Conservation (phyloP, 495 filamentous ascomycete species). For the Staphylotrichum longicolle region DNA sequence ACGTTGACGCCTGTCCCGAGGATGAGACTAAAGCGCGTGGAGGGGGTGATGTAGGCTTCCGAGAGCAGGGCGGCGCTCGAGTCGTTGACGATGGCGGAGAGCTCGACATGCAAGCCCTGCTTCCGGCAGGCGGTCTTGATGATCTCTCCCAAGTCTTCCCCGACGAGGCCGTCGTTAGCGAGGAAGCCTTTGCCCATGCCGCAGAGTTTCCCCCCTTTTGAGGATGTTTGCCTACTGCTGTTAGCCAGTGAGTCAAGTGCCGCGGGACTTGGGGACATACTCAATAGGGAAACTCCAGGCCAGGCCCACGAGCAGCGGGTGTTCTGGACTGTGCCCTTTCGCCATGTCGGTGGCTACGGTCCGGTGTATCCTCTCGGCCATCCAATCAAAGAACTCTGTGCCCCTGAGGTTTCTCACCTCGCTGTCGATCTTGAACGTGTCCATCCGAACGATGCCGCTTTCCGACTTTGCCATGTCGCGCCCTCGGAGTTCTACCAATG, state of each 20-base stretch:
- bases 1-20: constrained; percentile 58
- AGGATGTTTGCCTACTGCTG: constrained; percentile 65
- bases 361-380: constrained; percentile 70
- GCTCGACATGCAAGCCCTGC: constrained; percentile 54
- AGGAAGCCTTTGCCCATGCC: constrained; percentile 83
- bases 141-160: constrained; percentile 52
- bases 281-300: constrained; percentile 88
- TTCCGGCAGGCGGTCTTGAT: constrained; percentile 48
- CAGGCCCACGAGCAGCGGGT: constrained; percentile 60
- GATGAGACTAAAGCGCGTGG: constrained; percentile 58
- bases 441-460: constrained; percentile 45
- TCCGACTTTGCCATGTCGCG: constrained; percentile 32
- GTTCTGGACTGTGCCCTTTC: constrained; percentile 28
- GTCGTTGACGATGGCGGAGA: constrained; percentile 82
- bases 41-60: constrained; percentile 66
- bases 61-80: constrained; percentile 77
- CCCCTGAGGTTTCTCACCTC: constrained; percentile 46
- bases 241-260: constrained; percentile 17
- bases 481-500: constrained; percentile 65
- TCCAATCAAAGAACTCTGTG: constrained; percentile 72
- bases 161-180: constrained; percentile 50
- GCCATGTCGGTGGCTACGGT: constrained; percentile 42
- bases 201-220: constrained; percentile 70
- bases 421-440: constrained; percentile 51
- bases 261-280: constrained; percentile 45